A percentile compares a stretch with the other conserved stretches of the same genome.
Evolutionary conservation across 805 yeast species (phyloP).

Genomic region (Cyberlindnera xylosilytica): DNA sequence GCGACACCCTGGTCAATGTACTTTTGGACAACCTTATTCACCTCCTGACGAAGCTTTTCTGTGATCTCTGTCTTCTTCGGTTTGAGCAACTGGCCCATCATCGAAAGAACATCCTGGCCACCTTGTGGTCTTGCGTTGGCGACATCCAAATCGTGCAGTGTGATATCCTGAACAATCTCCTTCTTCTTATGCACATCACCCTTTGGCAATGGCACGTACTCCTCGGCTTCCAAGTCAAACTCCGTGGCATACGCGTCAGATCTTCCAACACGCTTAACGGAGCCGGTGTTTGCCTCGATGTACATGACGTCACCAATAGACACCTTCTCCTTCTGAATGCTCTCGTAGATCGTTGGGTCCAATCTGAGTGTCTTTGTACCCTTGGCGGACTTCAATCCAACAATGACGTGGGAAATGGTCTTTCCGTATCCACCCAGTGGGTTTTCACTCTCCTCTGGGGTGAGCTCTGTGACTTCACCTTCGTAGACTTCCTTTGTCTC

Average conservation of each 20-base stretch:
- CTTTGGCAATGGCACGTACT: constrained; percentile 96
- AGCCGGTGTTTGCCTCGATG: constrained; percentile 96
- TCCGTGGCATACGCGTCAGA: constrained; percentile 99
- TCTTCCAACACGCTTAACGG: constrained; percentile 95
- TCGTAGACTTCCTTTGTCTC: constrained; percentile 98
- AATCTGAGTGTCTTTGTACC: constrained; percentile 86
- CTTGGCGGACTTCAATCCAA: constrained; percentile 88
- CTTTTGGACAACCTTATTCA: constrained; percentile 91
- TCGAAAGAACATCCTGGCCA: constrained; percentile 92
- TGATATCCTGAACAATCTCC: constrained; percentile 96
- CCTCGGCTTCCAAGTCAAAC: constrained; percentile 97
- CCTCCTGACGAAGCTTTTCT: constrained; percentile 90
- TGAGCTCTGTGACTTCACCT: constrained; percentile 94
- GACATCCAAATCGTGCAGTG: constrained; percentile 92
- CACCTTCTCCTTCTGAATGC: constrained; percentile 92
- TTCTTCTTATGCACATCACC: constrained; percentile 98
- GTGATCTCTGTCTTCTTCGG: constrained; percentile 97
- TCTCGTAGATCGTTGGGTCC: constrained; percentile 90
- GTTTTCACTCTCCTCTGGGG: constrained; percentile 94
- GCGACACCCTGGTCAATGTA: constrained; percentile 98
- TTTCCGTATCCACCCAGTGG: constrained; percentile 98
- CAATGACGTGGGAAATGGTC: constrained; percentile 89
- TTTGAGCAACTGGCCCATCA: constrained; percentile 96
- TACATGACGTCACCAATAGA: constrained; percentile 95
- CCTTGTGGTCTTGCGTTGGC: constrained; percentile 97